Percentiles rank a stretch among this genome's conserved stretches.
These are phyloP conservation scores for Symbiodinium pilosum DNA, from an alignment of 73 alveolate species.

Conservation along the genomic window DNA sequence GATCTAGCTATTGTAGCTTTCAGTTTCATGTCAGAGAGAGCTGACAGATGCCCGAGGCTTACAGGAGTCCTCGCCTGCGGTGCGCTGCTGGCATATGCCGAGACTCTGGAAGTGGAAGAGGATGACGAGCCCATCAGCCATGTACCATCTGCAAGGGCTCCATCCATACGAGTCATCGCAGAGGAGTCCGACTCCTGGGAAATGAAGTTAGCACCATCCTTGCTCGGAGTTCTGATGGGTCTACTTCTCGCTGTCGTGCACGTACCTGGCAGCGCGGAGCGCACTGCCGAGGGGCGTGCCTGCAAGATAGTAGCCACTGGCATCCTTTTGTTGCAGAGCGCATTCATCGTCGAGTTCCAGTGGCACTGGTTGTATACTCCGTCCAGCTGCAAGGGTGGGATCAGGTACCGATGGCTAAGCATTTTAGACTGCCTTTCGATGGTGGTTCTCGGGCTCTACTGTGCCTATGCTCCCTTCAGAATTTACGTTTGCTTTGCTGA, in stretches of 20 bases:
- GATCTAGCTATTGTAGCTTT: too few relatives aligned
- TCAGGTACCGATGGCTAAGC: slow-evolving; percentile 6
- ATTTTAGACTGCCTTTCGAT: background rate
- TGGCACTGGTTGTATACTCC: background rate
- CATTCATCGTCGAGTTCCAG: background rate
- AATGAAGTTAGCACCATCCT: background rate
- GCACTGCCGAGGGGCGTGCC: background rate
- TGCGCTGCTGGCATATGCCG: background rate
- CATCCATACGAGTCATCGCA: too few relatives aligned
- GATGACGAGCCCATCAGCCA: background rate
- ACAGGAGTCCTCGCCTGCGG: background rate
- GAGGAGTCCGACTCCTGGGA: background rate
- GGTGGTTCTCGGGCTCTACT: slow-evolving; percentile 7
- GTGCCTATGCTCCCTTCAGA: background rate
- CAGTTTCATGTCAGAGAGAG: background rate
- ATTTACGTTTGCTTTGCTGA: background rate
- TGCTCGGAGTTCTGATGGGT: background rate
- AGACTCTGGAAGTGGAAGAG: background rate
- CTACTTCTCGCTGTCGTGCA: background rate
- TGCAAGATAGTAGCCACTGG: background rate
- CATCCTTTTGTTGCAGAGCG: background rate
- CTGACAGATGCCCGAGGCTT: background rate
- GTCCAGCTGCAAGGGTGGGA: background rate
- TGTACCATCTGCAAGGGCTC: too few relatives aligned
- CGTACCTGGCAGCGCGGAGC: background rate